Evolutionary conservation across 73 alveolate species (phyloP).

Genomic region (Paramecium caudatum): DNA sequence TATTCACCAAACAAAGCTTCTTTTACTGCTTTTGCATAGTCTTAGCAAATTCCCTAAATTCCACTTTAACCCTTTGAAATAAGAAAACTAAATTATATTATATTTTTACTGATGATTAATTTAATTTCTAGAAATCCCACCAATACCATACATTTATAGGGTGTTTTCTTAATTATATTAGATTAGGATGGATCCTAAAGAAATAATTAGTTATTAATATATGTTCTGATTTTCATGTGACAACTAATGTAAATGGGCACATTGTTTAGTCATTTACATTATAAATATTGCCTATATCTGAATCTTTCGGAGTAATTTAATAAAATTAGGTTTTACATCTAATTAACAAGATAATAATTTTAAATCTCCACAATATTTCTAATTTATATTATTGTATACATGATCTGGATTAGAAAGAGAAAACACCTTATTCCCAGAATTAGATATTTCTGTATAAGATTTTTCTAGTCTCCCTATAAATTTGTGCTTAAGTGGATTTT

Average conservation of each 20-base stretch:
- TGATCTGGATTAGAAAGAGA: not conserved
- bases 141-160: not conserved
- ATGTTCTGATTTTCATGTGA: not conserved
- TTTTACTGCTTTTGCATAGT: not conserved
- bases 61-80: not conserved
- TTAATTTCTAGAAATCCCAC: not conserved
- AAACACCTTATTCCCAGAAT: not conserved
- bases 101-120: not conserved
- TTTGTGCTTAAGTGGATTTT: constrained; percentile 61
- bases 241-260: not conserved
- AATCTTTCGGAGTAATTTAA: not conserved
- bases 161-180: not conserved
- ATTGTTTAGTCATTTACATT: not conserved
- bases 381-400: not conserved
- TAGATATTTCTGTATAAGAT: not conserved
- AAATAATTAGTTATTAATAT: not conserved
- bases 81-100: not conserved
- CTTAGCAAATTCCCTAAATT: not conserved
- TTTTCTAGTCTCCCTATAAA: constrained; percentile 70
- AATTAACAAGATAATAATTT: not conserved
- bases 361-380: not conserved
- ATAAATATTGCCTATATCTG: not conserved
- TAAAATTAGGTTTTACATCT: not conserved
- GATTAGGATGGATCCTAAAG: not conserved
- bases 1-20: not conserved